phyloP scores from a whole-genome alignment of 306 rosid species.

The Malus domestica region ASM211411v1 NC_041801.1:21952001-21952500 shows the following conservation, averaged over 20 bases:
- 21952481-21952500: constrained; percentile 8
- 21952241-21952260: too few species aligned
- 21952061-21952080: too few species aligned
- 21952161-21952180: not conserved
- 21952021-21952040: too few species aligned
- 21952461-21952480: not conserved
- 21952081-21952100: not conserved
- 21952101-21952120: not conserved
- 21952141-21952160: not conserved
- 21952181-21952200: too few species aligned
- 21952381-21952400: not conserved
- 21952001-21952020: too few species aligned
- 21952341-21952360: not conserved
- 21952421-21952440: constrained; percentile 1
- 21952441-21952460: not conserved
- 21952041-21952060: too few species aligned
- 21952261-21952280: too few species aligned
- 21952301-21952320: too few species aligned
- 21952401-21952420: constrained; percentile 3
- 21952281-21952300: too few species aligned
- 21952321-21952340: not conserved
- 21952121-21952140: not conserved
- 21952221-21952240: rapidly evolving
- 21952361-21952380: constrained; percentile 13
- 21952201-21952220: too few species aligned